A percentile compares a stretch with the other conserved stretches of the same genome.
Evolutionary conservation across 768 basidiomycete genomes (phyloP).

Genomic region (Lactarius hengduanensis): DNA sequence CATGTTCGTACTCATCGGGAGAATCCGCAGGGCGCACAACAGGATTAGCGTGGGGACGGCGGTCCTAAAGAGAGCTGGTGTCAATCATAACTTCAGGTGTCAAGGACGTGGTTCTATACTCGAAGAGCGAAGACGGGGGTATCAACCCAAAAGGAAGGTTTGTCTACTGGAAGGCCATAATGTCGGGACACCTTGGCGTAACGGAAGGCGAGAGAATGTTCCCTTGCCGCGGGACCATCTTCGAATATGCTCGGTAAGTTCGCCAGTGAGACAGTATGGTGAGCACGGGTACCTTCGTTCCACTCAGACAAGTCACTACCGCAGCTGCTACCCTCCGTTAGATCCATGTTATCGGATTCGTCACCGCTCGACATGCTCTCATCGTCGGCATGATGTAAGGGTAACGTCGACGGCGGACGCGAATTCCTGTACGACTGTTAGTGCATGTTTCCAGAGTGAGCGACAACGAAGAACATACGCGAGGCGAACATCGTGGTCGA

Average conservation of each 20-base stretch:
- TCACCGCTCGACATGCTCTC: slow-evolving; percentile 62
- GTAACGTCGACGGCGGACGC: slow-evolving; percentile 46
- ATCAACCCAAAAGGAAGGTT: slow-evolving; percentile 46
- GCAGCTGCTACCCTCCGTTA: slow-evolving; percentile 50
- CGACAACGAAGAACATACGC: slow-evolving; percentile 46
- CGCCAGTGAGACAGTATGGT: background rate
- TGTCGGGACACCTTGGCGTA: slow-evolving; percentile 52
- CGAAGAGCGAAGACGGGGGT: slow-evolving; percentile 45
- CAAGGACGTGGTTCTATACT: background rate
- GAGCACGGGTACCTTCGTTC: slow-evolving; percentile 45
- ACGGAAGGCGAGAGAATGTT: slow-evolving; percentile 30
- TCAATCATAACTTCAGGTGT: background rate
- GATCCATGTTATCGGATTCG: slow-evolving; percentile 75
- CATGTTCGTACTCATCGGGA: background rate
- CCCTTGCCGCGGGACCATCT: background rate
- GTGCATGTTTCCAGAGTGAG: slow-evolving; percentile 12
- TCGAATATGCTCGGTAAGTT: background rate
- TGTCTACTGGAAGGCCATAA: slow-evolving; percentile 42
- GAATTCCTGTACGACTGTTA: slow-evolving; percentile 42
- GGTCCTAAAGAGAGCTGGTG: slow-evolving; percentile 9
- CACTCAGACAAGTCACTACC: slow-evolving; percentile 44
- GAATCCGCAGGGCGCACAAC: background rate
- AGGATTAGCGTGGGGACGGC: slow-evolving; percentile 9
- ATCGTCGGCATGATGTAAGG: slow-evolving; percentile 43
- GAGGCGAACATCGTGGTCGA: slow-evolving; percentile 67